A percentile compares a stretch with the other conserved stretches of the same genome.
Conservation (phyloP, 768 basidiomycete genomes). For the Pisolithus tinctorius region DNA sequence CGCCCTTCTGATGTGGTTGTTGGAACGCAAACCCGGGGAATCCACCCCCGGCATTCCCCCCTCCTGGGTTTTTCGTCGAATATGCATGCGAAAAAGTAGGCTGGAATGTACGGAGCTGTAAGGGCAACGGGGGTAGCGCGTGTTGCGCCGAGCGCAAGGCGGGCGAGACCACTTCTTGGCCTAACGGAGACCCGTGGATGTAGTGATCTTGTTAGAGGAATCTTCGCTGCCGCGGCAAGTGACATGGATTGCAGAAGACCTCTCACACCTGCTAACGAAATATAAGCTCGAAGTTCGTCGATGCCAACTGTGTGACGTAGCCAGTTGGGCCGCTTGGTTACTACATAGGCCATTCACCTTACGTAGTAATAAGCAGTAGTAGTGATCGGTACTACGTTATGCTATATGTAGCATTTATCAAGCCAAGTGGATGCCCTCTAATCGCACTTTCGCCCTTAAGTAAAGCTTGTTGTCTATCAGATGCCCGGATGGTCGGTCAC, state of each 20-base stretch:
- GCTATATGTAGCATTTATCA: too few relatives aligned
- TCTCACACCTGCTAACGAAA: too few relatives aligned
- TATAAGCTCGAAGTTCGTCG: too few relatives aligned
- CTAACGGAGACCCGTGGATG: slow-evolving; percentile 13
- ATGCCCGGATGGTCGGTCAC: too few relatives aligned
- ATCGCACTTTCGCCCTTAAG: too few relatives aligned
- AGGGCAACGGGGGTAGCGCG: not conserved
- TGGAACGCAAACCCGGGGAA: slow-evolving; percentile 55
- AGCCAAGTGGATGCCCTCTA: too few relatives aligned
- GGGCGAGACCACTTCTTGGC: slow-evolving; percentile 11
- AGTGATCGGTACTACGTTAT: too few relatives aligned
- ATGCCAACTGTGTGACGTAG: too few relatives aligned
- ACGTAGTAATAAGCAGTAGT: too few relatives aligned
- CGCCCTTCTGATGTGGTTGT: slow-evolving; percentile 69
- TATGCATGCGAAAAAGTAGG: slow-evolving; percentile 30
- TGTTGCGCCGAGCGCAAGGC: slow-evolving; percentile 6
- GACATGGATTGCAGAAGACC: slow-evolving; percentile 3
- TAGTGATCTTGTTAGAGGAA: slow-evolving; percentile 1
- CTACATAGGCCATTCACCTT: too few relatives aligned
- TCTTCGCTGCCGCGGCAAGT: slow-evolving; percentile 1
- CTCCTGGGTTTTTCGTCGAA: slow-evolving; percentile 41
- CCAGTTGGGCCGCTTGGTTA: too few relatives aligned
- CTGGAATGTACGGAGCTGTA: not conserved
- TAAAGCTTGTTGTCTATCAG: too few relatives aligned
- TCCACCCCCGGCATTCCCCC: slow-evolving; percentile 26